Percentiles rank a stretch among this genome's conserved stretches.
These are phyloP conservation scores for Iberis amara DNA, from an alignment of 441 rosid species.

Conservation along the genomic window DNA sequence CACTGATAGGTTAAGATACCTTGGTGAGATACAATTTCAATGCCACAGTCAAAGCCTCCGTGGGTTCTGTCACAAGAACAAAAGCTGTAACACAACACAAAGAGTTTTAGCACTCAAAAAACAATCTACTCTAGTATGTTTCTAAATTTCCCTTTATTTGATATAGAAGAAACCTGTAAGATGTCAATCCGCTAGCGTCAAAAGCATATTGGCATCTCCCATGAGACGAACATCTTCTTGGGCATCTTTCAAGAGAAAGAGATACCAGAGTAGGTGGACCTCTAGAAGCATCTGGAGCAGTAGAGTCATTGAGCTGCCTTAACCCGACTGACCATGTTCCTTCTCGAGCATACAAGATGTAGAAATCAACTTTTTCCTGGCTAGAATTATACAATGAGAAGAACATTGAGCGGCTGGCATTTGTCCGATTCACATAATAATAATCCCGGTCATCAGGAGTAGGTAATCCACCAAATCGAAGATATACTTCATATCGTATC, in stretches of 20 bases:
- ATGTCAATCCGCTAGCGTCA: slow-evolving; percentile 88
- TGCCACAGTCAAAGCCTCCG: slow-evolving; percentile 94
- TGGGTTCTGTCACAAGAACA: slow-evolving; percentile 87
- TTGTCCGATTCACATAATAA: slow-evolving; percentile 65
- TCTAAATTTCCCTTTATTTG: background rate
- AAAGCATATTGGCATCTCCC: slow-evolving; percentile 71
- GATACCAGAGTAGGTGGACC: slow-evolving; percentile 61
- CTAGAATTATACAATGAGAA: slow-evolving; percentile 57
- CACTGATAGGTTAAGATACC: slow-evolving; percentile 35
- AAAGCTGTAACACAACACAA: slow-evolving; percentile 50
- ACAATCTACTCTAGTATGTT: slow-evolving; percentile 4
- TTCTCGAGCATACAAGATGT: slow-evolving; percentile 69
- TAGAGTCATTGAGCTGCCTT: slow-evolving; percentile 42
- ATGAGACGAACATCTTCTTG: slow-evolving; percentile 72
- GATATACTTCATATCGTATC: slow-evolving; percentile 66
- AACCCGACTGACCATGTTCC: slow-evolving; percentile 83
- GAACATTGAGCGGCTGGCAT: slow-evolving; percentile 40
- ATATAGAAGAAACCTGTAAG: slow-evolving; percentile 57
- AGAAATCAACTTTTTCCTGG: slow-evolving; percentile 65
- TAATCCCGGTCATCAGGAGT: slow-evolving; percentile 68
- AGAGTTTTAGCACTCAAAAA: slow-evolving; percentile 15
- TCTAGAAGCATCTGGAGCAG: slow-evolving; percentile 27
- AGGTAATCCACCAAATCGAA: slow-evolving; percentile 71
- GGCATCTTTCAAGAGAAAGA: slow-evolving; percentile 87
- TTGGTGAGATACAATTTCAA: slow-evolving; percentile 72